Percentiles rank a stretch among this genome's conserved stretches.
phyloP scores from a whole-genome alignment of 768 basidiomycete species.

The Auriscalpium vulgare region DNA sequence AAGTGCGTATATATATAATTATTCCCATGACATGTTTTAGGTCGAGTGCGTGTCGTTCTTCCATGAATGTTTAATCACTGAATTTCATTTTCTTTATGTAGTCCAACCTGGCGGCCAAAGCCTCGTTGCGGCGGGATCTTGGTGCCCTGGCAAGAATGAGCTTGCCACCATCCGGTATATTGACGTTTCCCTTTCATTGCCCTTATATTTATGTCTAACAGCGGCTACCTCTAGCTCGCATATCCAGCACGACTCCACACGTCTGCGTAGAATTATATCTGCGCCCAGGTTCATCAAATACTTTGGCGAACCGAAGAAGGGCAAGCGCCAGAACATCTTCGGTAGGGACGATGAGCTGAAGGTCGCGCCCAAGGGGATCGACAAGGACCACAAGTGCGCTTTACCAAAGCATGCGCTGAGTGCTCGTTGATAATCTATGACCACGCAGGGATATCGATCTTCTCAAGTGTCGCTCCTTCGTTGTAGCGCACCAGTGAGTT shows the following conservation, averaged over 20 bases:
- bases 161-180: constrained; percentile 63
- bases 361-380: constrained; percentile 83
- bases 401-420: constrained; percentile 1
- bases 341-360: constrained; percentile 85
- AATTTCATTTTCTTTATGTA: constrained; percentile 18
- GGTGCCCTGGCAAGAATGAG: constrained; percentile 76
- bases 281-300: constrained; percentile 61
- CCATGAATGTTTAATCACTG: no score
- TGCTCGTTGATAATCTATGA: neutral
- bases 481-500: constrained; percentile 53
- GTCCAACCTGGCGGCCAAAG: constrained; percentile 63
- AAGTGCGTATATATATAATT: neutral
- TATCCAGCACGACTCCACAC: constrained; percentile 50
- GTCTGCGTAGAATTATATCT: constrained; percentile 61
- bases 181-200: neutral
- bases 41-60: constrained; percentile 15
- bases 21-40: constrained; percentile 12
- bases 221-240: constrained; percentile 37
- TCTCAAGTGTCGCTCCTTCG: constrained; percentile 74
- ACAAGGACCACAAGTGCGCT: constrained; percentile 68
- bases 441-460: constrained; percentile 77
- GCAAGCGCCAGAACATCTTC: constrained; percentile 69
- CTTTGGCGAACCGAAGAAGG: constrained; percentile 68
- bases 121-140: constrained; percentile 70
- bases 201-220: neutral